These are phyloP conservation scores for Plasmodium adleri DNA, from an alignment of 169 alveolate species.

Conservation along the genomic window DNA sequence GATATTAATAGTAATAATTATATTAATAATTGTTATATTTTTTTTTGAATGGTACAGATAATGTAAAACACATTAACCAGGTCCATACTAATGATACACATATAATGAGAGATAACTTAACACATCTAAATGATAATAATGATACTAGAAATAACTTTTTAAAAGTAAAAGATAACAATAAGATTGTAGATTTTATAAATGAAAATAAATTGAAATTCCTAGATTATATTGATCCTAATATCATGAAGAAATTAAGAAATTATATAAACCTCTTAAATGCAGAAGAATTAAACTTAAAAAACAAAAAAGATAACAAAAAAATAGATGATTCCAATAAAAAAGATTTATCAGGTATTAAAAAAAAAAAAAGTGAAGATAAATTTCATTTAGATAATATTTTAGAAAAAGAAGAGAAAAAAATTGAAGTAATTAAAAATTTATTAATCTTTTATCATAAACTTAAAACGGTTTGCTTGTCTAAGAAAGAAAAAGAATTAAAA, in stretches of 20 bases:
- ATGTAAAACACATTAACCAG: neutral
- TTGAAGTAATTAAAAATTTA: conserved; percentile 33
- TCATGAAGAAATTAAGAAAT: conserved; percentile 41
- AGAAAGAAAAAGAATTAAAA: conserved; percentile 49
- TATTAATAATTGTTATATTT: neutral
- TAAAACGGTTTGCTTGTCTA: conserved; percentile 55
- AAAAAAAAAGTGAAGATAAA: neutral
- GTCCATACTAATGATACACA: neutral
- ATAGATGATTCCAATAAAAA: neutral
- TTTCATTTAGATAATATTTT: neutral
- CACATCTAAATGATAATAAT: neutral
- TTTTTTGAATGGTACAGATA: neutral
- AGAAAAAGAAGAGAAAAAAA: conserved; percentile 30
- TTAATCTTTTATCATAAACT: conserved; percentile 49
- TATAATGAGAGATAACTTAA: neutral
- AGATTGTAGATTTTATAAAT: conserved; percentile 29
- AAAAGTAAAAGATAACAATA: conserved; percentile 46
- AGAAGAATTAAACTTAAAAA: conserved; percentile 34
- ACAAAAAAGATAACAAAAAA: conserved; percentile 17
- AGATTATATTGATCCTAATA: conserved; percentile 33
- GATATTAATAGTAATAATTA: too few relatives aligned
- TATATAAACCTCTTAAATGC: conserved; percentile 36
- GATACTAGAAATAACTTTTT: neutral
- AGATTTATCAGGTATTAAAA: neutral
- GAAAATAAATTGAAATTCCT: conserved; percentile 29